Evolutionary conservation across 2,329 filamentous ascomycete genomes (phyloP).

Genomic region (Pseudocercospora vitis): DNA sequence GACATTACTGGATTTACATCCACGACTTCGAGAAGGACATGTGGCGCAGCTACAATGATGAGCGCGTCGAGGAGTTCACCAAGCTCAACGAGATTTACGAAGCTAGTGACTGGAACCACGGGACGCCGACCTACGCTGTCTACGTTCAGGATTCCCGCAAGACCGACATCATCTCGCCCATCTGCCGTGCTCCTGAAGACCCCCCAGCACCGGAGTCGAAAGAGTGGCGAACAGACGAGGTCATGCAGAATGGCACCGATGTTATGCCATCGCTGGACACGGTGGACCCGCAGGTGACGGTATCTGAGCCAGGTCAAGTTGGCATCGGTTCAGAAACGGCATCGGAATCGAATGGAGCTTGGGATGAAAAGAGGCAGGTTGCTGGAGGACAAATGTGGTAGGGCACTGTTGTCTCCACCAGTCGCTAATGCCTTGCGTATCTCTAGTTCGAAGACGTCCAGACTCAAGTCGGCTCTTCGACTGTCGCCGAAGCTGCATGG

Average conservation of each 20-base stretch:
- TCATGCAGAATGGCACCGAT: slow-evolving; percentile 6
- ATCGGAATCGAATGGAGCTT: slow-evolving; percentile 4
- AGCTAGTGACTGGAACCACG: slow-evolving; percentile 60
- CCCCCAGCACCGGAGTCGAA: slow-evolving; percentile 6
- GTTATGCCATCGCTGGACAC: not conserved
- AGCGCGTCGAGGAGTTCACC: slow-evolving; percentile 67
- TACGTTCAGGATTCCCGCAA: slow-evolving; percentile 72
- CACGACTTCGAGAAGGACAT: slow-evolving; percentile 77
- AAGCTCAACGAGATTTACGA: slow-evolving; percentile 63
- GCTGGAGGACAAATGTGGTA: slow-evolving; percentile 2
- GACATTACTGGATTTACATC: slow-evolving; percentile 98
- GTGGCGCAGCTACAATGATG: slow-evolving; percentile 96
- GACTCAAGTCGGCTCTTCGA: not conserved
- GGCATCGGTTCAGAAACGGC: not conserved
- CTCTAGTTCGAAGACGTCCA: not conserved
- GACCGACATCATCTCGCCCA: slow-evolving; percentile 55
- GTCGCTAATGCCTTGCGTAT: not conserved
- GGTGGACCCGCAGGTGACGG: not conserved
- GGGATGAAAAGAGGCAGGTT: slow-evolving; percentile 11
- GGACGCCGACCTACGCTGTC: slow-evolving; percentile 80
- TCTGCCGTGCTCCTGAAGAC: slow-evolving; percentile 36
- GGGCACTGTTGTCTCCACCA: not conserved
- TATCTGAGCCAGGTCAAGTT: not conserved
- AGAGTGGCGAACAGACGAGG: not conserved
- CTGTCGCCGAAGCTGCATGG: not conserved